Evolutionary conservation across 2,329 filamentous ascomycete genomes (phyloP).

Genomic region (Phialophora verrucosa): DNA sequence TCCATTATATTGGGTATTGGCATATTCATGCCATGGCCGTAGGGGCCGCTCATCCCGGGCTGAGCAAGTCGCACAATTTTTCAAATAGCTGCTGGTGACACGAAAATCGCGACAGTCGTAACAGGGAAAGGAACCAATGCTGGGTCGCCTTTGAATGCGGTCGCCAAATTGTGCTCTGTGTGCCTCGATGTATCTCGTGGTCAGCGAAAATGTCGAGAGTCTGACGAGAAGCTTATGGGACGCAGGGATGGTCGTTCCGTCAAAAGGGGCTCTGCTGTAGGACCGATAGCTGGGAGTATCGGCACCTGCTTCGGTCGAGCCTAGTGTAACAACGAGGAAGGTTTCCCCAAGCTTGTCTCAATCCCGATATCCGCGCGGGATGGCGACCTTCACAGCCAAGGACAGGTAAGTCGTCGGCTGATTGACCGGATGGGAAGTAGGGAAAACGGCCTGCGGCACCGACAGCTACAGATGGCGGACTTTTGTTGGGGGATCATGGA

Average conservation of each 20-base stretch:
- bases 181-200: constrained; percentile 12
- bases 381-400: not conserved
- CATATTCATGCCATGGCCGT: constrained; percentile 37
- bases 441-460: not conserved
- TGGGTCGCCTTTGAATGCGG: not conserved
- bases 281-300: constrained; percentile 3
- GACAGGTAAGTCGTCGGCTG: not conserved
- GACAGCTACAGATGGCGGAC: not conserved
- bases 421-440: not conserved
- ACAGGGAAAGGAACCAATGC: constrained; percentile 8
- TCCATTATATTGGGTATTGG: constrained; percentile 36
- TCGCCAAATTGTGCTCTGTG: constrained; percentile 2
- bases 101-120: constrained; percentile 7
- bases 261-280: constrained; percentile 1
- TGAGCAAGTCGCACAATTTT: constrained; percentile 22
- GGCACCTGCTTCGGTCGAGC: constrained; percentile 10
- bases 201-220: not conserved
- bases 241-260: not conserved
- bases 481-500: not conserved
- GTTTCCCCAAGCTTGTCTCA: constrained; percentile 22
- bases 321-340: constrained; percentile 21
- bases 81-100: constrained; percentile 18
- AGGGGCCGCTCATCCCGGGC: constrained; percentile 37
- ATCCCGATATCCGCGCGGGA: constrained; percentile 1
- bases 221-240: constrained; percentile 16